Base-by-base conservation (phyloP, 2,329 filamentous ascomycete species). In the Coniochaeta pulveracea region DNA sequence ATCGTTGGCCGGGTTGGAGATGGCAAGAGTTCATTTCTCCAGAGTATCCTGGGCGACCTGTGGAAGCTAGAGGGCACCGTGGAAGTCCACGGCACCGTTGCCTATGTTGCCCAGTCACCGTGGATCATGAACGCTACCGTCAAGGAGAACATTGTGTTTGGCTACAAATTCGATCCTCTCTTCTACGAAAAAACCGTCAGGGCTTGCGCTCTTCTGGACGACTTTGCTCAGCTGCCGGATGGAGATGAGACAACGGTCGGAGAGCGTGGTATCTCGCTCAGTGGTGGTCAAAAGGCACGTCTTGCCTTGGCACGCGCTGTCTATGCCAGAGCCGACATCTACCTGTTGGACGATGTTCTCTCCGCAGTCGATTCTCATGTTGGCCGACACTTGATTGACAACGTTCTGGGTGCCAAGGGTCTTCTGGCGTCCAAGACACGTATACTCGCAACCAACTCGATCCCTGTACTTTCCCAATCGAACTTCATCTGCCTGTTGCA, bases 91-190 rank as follows among this genome's bases (percentile, higher is more conserved):
- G 93, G 91, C 29, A 75, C 70, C 18, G 73, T 85, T 25, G 91
- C 91, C 2, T 98, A 96, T 53, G 91, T 93, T 37, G 84, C 86
- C 11, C 93, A 98, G 55, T 78, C 84, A 48, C 67, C 86, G 14
- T 98, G 93, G 91, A 83, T 98, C 34, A 89, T 96, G 78, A 98
- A 98, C 51, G 91, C 91, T 7, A 93, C 84, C 19, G 88, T 98
- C 36, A 85, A 86, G 47, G 91, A 98, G 51, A 98, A 98, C 51
- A 94, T 98, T 45, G 69, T 95, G 4, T 98, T 98, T 50, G 91
- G 91, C 2, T 86, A 98, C 58, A 79, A 85, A 29, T 95, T 83
- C 66, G 89, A 98, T 56, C 79, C 88, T 5, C 72, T 80, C 19
- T 98, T 98, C 57, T 98, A 98, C 58, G 85, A 96, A 36, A 79